phyloP scores from a whole-genome alignment of 768 basidiomycete genomes.

The Neoboletus brunneissimus region DNA sequence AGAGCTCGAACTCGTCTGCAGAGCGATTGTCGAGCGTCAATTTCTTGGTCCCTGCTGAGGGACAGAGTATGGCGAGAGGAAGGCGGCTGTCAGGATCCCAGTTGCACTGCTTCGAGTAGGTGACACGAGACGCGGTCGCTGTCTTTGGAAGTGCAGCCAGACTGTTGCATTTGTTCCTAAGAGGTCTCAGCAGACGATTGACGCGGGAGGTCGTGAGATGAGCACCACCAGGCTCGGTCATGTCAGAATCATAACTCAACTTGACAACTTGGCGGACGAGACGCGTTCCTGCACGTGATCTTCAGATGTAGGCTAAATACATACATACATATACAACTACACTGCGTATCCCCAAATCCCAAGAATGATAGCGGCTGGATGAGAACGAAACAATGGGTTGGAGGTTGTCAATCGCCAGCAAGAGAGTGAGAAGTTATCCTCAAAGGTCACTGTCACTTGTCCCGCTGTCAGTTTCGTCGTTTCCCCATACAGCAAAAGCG shows the following conservation, averaged over 20 bases:
- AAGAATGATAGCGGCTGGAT: background rate
- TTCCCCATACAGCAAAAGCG: slow-evolving; percentile 84
- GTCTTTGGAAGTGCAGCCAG: slow-evolving; percentile 31
- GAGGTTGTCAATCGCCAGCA: background rate
- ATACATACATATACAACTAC: slow-evolving; percentile 7
- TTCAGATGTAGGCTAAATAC: background rate
- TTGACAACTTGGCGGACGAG: background rate
- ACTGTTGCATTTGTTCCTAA: slow-evolving; percentile 44
- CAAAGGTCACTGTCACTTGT: slow-evolving; percentile 66
- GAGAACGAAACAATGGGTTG: slow-evolving; percentile 2
- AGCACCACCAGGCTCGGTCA: slow-evolving; percentile 18
- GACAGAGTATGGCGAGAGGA: slow-evolving; percentile 39
- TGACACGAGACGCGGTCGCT: slow-evolving; percentile 13
- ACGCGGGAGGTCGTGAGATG: slow-evolving; percentile 41
- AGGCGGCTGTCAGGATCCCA: slow-evolving; percentile 25
- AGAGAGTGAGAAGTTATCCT: background rate
- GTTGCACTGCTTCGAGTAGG: slow-evolving; percentile 17
- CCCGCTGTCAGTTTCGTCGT: slow-evolving; percentile 85
- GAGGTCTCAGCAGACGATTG: slow-evolving; percentile 45
- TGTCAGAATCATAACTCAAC: slow-evolving; percentile 10
- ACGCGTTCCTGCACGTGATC: slow-evolving; percentile 18
- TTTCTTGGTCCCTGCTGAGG: slow-evolving; percentile 36
- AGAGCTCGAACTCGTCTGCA: slow-evolving; percentile 40
- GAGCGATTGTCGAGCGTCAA: slow-evolving; percentile 35
- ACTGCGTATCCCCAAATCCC: background rate